Evolutionary conservation across 768 basidiomycete species (phyloP), one percentile per base, ranked within the genome.

Genomic region (Lentinula detonsa): DNA sequence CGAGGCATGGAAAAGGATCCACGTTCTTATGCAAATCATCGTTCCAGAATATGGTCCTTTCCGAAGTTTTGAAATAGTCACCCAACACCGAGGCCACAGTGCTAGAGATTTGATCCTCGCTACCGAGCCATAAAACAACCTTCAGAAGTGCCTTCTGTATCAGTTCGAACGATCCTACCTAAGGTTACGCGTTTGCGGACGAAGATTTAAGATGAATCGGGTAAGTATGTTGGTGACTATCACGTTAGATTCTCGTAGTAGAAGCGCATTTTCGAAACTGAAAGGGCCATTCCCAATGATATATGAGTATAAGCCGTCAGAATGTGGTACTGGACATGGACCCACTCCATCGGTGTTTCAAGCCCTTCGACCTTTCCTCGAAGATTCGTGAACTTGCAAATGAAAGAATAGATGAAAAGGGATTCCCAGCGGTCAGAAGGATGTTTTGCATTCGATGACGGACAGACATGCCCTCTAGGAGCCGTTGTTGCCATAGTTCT

Each of bases 171-270:
- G 74, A 73, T 71, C 85, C 75, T 75, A 90, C 91, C 88, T 90
- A 74, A 91, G 80, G 80, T 92, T 92, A 87, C 91, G 89, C 86
- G 91, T 88, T 73, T 88, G 88, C 18, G 92, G 91, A 69, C 86
- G 85, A 66, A 94, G 83, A 73, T 91, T 93, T 67, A 87, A 78
- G 66, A 94, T 81, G 71, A 94, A 93, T 62, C 86, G 83, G 61
- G 79, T 79, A 21, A 94, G 84, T 66, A 93, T 77, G 69, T 84
- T 81, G 48, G 85, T 87, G 64, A 94, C 78, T 67, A 93, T 81
- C 62, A 83, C 79, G 72, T 91, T 86, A 60, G 87, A 84, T 73
- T 85, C 90, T 66, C 77, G 81, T 65, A 83, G 81, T 73, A 92
- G 74, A 67, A 94, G 76, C 59, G 92, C 88, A 61, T 87, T 84